Evolutionary conservation across 257 asterid genomes (phyloP).

Genomic region (Penstemon barbatus): DNA sequence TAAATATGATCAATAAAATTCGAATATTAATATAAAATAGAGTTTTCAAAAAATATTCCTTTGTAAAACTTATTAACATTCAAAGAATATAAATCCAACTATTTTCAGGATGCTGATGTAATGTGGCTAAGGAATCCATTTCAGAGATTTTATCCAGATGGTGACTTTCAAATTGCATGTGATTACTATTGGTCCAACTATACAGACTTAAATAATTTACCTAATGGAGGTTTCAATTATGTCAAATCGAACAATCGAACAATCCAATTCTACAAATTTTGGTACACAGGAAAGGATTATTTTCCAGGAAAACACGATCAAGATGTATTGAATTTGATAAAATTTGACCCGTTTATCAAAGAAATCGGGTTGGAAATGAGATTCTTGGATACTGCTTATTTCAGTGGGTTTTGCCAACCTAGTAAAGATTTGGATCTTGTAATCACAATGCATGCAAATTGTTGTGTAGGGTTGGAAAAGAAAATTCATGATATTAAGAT

Average conservation of each 20-base stretch:
- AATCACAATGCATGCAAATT: conserved; percentile 70
- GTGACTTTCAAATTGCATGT: conserved; percentile 62
- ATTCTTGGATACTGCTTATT: conserved; percentile 54
- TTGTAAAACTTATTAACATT: too few species aligned
- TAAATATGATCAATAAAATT: too few species aligned
- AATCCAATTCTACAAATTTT: conserved; percentile 49
- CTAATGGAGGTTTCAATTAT: conserved; percentile 67
- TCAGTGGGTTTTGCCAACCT: conserved; percentile 67
- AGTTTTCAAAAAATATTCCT: too few species aligned
- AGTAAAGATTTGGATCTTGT: conserved; percentile 47
- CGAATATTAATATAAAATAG: too few species aligned
- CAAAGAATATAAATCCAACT: too few species aligned
- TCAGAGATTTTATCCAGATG: conserved; percentile 42
- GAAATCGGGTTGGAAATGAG: conserved; percentile 43
- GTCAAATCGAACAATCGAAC: conserved; percentile 50
- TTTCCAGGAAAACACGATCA: conserved; percentile 61
- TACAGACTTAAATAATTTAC: conserved; percentile 40
- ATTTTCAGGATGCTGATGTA: conserved; percentile 60
- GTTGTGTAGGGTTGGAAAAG: conserved; percentile 55
- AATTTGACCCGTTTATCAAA: conserved; percentile 33
- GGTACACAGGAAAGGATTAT: conserved; percentile 38
- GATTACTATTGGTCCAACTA: conserved; percentile 44
- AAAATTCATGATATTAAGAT: conserved; percentile 57
- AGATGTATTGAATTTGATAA: conserved; percentile 57
- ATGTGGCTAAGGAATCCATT: conserved; percentile 73